Base-by-base conservation (phyloP, 371 early-diverging fungal genomes). In the Zopfochytrium polystomum region DNA sequence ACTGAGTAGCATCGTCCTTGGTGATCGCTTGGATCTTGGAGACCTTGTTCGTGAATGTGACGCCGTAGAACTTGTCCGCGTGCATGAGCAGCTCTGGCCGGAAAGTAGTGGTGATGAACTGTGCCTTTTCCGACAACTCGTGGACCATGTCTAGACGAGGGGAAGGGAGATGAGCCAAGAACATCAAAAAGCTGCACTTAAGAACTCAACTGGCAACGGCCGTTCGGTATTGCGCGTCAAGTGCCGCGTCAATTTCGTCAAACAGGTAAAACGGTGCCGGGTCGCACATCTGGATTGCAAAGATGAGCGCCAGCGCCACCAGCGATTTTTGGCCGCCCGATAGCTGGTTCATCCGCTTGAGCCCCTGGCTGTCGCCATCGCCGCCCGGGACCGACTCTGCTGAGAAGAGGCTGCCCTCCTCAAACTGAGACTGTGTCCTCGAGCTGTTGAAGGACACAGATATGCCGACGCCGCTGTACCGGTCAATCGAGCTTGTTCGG, bases 211-310 rank as follows among this genome's bases (percentile, higher is more conserved):
- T 83, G 26, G 98, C 98, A 20, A 98, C 93, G 3, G 95, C 88
- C 0, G 90, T 87, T 32, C 98, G 85, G 68, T 98, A 94, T 58
- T 88, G 92, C 13, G 95, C 92, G 77, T 99, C 99, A 31, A 99
- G 77, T 58, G 97, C 99, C 31, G 99, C 99, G 82, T 99, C 99
- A 77, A 99, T 96, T 80, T 99, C 99, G 81, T 99, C 99, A 86
- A 99, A 98, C 62, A 99, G 79, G 74, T 99, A 99, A 73, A 99
- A 99, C 3, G 99, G 99, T 38, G 99, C 96, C 20, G 97, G 98
- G 65, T 99, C 99, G 72, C 95, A 93, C 63, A 87, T 85, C 77
- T 99, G 99, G 63, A 99, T 97, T 2, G 99, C 93, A 78, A 99
- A 98, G 48, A 99, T 98, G 35, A 99, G 78, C 9, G 96, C 93